These are phyloP conservation scores for Nyssa sinensis DNA, from an alignment of 148 eudicot species.

Conservation along the genomic window DNA sequence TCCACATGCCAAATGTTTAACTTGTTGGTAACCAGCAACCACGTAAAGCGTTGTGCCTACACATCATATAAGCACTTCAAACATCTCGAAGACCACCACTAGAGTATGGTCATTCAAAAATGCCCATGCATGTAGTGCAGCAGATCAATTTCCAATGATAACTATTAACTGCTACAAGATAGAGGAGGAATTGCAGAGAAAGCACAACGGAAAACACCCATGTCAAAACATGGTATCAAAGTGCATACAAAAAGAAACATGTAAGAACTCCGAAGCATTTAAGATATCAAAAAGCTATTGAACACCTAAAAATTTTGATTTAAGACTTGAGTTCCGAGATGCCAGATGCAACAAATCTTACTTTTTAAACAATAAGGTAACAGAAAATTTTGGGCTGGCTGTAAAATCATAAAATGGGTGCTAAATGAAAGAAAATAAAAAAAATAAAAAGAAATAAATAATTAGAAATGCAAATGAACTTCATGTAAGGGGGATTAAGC, in stretches of 20 bases:
- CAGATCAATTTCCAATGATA: background rate
- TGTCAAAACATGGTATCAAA: background rate
- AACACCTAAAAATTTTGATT: too few species aligned
- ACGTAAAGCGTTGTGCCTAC: background rate
- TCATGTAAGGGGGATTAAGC: too few species aligned
- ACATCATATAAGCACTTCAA: background rate
- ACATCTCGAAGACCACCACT: background rate
- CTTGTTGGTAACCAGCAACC: background rate
- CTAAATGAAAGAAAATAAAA: too few species aligned
- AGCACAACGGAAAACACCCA: background rate
- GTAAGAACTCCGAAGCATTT: too few species aligned
- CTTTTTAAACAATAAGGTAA: too few species aligned
- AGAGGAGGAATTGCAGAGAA: background rate
- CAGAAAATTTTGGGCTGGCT: too few species aligned
- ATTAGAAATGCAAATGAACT: too few species aligned
- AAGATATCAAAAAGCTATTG: background rate
- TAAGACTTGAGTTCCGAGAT: too few species aligned
- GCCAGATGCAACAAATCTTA: too few species aligned
- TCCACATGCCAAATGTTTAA: too few species aligned
- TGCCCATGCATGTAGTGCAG: background rate
- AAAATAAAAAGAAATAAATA: too few species aligned
- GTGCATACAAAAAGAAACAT: background rate
- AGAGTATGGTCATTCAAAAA: background rate
- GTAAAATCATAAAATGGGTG: too few species aligned
- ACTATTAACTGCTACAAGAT: background rate